Base-by-base conservation (phyloP, 306 rosid species). In the Glycine latifolia region DNA sequence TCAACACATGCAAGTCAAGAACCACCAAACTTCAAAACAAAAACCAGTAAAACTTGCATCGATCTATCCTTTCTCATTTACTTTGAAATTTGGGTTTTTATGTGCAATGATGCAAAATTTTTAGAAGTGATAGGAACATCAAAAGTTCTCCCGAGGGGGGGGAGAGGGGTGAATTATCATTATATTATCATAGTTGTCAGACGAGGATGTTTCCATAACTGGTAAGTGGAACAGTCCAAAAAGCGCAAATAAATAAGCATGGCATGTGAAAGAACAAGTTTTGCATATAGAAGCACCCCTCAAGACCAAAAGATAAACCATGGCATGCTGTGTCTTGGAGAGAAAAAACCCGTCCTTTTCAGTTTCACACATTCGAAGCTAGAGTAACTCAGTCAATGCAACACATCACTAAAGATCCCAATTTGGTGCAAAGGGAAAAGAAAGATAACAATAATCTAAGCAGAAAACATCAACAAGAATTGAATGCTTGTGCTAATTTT, bases 401-500 rank as follows among this genome's bases (percentile, higher is more conserved):
- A 66, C 75, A 78, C 70, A 63, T 72, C 79, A 83, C 54, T 39
- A 7, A 83, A 56, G 37, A 74, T 50, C 39, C 79, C 84, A 75
- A 50, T 79, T 67, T 70, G 17, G 46, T 74, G 80, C 59, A 74
- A 84, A 67, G 31, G 74, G 39, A 83, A 83, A 73, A 83, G 58
- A 47, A 78, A 54, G 53, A 26, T 15, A 76, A 26, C 2, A 76
- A 26, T 5, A 60, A 59, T 14, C 12, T 33, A 14, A 13, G 54
- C 53, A 79, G 52, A 61, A 67, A 68, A 15, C 60, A 44, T 43
- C 10, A 39, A 60, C 26, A 46, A 39, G 53, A 85, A 54, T 71
- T 71, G 67, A 62, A 71, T 81, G 85, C 71, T 61, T 76, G 79
- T 76, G 76, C 73, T 80, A 46, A 62, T 62, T 62, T 85, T 53